Evolutionary conservation across 495 filamentous ascomycete genomes (phyloP).

Genomic region (Penicillium robsamsonii): DNA sequence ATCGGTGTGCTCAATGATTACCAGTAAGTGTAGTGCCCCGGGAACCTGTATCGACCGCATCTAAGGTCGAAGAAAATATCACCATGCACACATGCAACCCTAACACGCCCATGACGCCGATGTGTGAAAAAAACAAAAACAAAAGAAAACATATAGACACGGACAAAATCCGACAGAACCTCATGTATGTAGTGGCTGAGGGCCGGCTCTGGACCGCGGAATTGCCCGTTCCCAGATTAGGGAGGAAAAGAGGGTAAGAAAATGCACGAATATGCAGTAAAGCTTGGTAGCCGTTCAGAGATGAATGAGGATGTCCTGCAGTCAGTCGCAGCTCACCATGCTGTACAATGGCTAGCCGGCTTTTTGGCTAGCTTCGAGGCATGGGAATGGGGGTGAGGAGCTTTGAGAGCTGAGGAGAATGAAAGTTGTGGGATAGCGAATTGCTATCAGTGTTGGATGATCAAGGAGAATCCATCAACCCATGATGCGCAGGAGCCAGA

Average conservation of each 20-base stretch:
- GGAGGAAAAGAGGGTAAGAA: constrained; percentile 8
- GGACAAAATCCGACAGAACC: constrained; percentile 12
- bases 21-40: constrained; percentile 3
- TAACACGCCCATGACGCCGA: constrained; percentile 19
- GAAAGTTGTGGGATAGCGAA: background rate
- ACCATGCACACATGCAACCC: constrained; percentile 18
- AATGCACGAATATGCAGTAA: constrained; percentile 4
- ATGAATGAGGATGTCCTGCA: background rate
- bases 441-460: constrained; percentile 63
- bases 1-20: constrained; percentile 6
- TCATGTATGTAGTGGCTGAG: constrained; percentile 20
- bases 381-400: background rate
- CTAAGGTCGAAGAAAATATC: constrained; percentile 8
- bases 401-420: background rate
- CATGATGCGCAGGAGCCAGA: constrained; percentile 78
- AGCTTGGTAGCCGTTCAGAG: background rate
- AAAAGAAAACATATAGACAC: constrained; percentile 24
- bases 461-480: constrained; percentile 85
- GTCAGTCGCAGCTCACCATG: background rate
- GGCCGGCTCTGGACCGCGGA: constrained; percentile 9
- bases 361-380: background rate
- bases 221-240: constrained; percentile 3
- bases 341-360: background rate
- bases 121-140: constrained; percentile 9
- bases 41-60: constrained; percentile 9